Evolutionary conservation across 2,329 filamentous ascomycete genomes (phyloP), one percentile per base, ranked within the genome.

Genomic region (Cladophialophora immunda): DNA sequence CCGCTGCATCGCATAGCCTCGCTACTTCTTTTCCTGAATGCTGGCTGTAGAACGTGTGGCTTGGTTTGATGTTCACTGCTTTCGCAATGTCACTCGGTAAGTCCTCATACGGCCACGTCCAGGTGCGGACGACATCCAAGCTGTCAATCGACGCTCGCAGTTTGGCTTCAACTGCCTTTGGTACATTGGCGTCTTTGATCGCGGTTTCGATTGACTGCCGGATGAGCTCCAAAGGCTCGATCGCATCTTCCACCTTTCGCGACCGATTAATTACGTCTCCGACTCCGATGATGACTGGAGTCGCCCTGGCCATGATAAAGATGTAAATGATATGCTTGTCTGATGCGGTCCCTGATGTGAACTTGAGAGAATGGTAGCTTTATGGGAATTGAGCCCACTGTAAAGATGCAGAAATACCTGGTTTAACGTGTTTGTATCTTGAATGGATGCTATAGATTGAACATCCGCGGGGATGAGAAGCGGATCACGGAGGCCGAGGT

Each of bases 101-200:
- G 73, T 90, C 84, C 0, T 80, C 75, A 73, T 90, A 90, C 0
- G 85, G 83, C 88, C 88, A 90, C 0, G 88, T 89, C 88, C 88
- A 90, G 0, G 86, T 86, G 47, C 81, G 82, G 9, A 90, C 86
- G 2, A 89, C 82, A 53, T 83, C 80, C 47, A 90, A 79, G 69
- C 84, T 86, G 72, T 90, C 87, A 60, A 89, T 83, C 0, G 76
- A 75, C 0, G 77, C 72, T 66, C 80, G 80, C 0, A 89, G 73
- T 0, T 76, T 72, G 13, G 69, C 69, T 6, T 72, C 58, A 1
- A 73, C 61, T 1, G 72, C 41, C 1, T 74, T 72, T 15, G 74
- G 72, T 9, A 81, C 69, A 0, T 75, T 75, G 0, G 83, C 82
- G 69, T 90, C 87, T 45, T 78, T 62, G 3, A 89, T 73, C 1